Percentiles rank a stretch among this genome's conserved stretches.
Conservation (phyloP, 2,329 filamentous ascomycete species). For the Stagonosporopsis cucurbitacearum region DNA sequence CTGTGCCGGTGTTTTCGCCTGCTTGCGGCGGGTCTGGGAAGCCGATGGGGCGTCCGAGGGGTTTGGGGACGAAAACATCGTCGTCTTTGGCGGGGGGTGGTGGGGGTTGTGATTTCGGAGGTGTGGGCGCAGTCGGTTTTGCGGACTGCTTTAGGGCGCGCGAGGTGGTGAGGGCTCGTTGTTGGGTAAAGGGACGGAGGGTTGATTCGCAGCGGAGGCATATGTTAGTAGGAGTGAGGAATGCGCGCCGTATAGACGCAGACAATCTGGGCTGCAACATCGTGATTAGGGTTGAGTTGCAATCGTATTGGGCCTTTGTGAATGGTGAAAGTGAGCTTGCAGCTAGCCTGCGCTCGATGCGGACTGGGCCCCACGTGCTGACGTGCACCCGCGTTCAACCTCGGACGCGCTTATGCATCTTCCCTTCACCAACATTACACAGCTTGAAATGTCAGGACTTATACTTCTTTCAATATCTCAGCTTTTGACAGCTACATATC, state of each 20-base stretch:
- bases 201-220: constrained; percentile 27
- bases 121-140: constrained; percentile 21
- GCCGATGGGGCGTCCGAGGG: constrained; percentile 78
- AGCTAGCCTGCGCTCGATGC: constrained; percentile 24
- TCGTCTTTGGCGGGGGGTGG: constrained; percentile 29
- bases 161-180: constrained; percentile 37
- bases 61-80: constrained; percentile 57
- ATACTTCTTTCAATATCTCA: not conserved
- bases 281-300: constrained; percentile 15
- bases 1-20: constrained; percentile 83
- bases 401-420: constrained; percentile 17
- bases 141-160: constrained; percentile 28
- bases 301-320: constrained; percentile 14
- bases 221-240: constrained; percentile 22
- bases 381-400: constrained; percentile 31
- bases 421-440: constrained; percentile 17
- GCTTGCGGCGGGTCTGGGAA: constrained; percentile 73
- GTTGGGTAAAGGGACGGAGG: constrained; percentile 19
- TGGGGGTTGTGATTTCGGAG: constrained; percentile 11
- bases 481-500: not conserved
- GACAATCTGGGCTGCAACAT: constrained; percentile 45
- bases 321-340: constrained; percentile 21
- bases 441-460: not conserved
- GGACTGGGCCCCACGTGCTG: constrained; percentile 16
- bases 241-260: constrained; percentile 20